Conservation (phyloP, 2,329 filamentous ascomycete genomes). For the Macrophomina pseudophaseolina region DNA sequence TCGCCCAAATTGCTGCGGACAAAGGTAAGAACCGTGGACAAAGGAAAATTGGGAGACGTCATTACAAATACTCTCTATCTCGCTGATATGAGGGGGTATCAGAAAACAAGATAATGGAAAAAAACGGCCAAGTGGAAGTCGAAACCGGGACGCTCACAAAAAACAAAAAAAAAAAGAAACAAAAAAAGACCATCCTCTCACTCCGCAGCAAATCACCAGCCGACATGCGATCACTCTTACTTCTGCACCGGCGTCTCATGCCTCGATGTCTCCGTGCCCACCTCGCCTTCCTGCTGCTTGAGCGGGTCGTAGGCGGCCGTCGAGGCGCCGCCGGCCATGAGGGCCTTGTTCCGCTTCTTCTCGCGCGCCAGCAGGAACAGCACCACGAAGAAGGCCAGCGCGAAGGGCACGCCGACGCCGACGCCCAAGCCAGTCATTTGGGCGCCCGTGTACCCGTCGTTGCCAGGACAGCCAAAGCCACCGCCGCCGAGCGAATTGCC, state of each 20-base stretch:
- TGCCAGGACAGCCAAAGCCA: background rate
- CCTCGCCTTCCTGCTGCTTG: background rate
- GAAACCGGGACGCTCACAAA: no score
- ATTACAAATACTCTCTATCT: background rate
- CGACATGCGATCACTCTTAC: no score
- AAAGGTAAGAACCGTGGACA: no score
- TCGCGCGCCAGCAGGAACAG: constrained; percentile 11
- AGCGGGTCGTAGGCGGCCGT: background rate
- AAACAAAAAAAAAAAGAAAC: no score
- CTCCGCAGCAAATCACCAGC: no score
- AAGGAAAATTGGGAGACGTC: background rate
- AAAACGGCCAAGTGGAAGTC: no score
- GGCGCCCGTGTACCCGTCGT: constrained; percentile 12
- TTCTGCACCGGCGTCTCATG: no score
- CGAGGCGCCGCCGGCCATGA: background rate
- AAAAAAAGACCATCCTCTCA: no score
- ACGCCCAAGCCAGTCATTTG: constrained; percentile 24
- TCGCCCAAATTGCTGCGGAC: no score
- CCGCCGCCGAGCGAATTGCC: background rate
- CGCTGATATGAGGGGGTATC: background rate
- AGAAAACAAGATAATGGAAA: background rate
- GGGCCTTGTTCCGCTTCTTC: constrained; percentile 1
- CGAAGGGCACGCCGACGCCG: constrained; percentile 22
- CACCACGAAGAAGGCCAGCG: constrained; percentile 8
- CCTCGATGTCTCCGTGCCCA: no score